Base-by-base conservation (phyloP, 345 rosid species). In the Stellera chamaejasme region DNA sequence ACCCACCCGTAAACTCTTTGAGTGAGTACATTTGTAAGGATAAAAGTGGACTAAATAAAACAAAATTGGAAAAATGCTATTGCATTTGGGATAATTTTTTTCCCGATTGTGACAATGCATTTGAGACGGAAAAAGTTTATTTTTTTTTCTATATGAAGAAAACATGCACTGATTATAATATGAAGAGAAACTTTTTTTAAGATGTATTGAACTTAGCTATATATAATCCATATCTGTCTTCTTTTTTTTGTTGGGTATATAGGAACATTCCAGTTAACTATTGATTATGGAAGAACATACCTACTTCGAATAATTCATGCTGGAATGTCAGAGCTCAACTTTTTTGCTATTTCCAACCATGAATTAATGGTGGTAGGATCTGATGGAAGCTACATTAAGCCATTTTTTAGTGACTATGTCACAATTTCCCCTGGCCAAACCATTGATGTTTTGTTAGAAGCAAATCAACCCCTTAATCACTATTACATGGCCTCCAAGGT, bases 361-460 rank as follows among this genome's bases (percentile, higher is more conserved):
- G 62, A 39, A 45, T 27, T 67, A 5, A 71, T 67, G 0, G 71
- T 72, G 0, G 72, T 72, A 2, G 76, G 62, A 13, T 25, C 14
- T 36, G 76, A 67, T 7, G 76, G 58, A 1, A 27, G 68, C 1
- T 72, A 72, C 52, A 15, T 59, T 1, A 71, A 71, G 44, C 72
- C 75, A 27, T 25, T 71, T 5, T 10, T n/a, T 11, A 43, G 32
- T 4, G 1, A 48, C 2, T 66, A 66, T 53, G 2, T 71, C 10
- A 11, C 53, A 54, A 54, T 58, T 10, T 43, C 64, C 28, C 67
- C 75, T 0, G 71, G 75, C 23, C 63, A 63, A 43, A 71, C 75
- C 13, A 52, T 58, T 23, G 76, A 71, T 19, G 59, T 71, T 12
- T 45, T 71, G 14, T 2, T 71, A 47, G 66, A 58, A 0, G 43